Conservation (phyloP, 345 rosid genomes). For the Aethionema arabicum region DNA sequence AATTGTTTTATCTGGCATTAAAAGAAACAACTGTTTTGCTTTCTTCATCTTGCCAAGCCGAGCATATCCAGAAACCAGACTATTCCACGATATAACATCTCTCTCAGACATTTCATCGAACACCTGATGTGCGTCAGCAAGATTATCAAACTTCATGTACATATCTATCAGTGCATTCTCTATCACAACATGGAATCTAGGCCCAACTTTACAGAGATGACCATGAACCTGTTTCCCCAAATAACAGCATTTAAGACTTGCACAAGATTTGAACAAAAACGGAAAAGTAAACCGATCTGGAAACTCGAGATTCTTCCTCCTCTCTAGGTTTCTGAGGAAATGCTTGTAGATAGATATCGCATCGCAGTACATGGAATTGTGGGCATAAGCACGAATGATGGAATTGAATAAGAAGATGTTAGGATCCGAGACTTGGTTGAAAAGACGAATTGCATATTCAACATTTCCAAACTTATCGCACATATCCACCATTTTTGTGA, state of each 20-base stretch:
- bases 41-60: conserved; percentile 49
- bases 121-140: conserved; percentile 43
- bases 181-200: conserved; percentile 34
- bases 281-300: conserved; percentile 64
- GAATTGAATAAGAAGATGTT: conserved; percentile 56
- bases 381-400: conserved; percentile 50
- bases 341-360: conserved; percentile 41
- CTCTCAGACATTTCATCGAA: conserved; percentile 54
- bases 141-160: conserved; percentile 46
- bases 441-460: conserved; percentile 45
- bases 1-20: conserved; percentile 44
- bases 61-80: conserved; percentile 56
- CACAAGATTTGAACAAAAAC: conserved; percentile 50
- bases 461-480: conserved; percentile 45
- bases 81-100: conserved; percentile 63
- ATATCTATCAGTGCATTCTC: conserved; percentile 52
- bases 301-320: conserved; percentile 20
- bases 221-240: conserved; percentile 50
- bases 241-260: conserved; percentile 34
- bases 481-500: conserved; percentile 53
- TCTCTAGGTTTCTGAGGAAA: conserved; percentile 27
- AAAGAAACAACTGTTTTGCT: conserved; percentile 44
- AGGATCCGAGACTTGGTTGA: conserved; percentile 42
- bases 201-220: conserved; percentile 49
- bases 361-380: conserved; percentile 33